Base-by-base conservation (phyloP, 2,329 filamentous ascomycete species). In the Apiospora arundinis region DNA sequence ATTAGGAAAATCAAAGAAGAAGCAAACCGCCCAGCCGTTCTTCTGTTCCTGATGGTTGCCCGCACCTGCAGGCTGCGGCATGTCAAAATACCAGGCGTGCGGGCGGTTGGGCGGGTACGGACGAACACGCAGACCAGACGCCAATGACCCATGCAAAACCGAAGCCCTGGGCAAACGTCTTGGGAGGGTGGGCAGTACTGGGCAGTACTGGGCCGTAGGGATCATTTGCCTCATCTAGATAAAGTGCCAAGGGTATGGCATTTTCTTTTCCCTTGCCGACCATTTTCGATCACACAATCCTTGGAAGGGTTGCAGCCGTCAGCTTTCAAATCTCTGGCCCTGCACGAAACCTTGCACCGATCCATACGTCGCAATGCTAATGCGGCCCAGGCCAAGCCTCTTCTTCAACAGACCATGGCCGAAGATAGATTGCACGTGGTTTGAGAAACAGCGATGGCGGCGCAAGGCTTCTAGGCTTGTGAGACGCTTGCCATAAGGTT, bases 291-390 rank as follows among this genome's bases (percentile, higher is more conserved):
- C 32, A 12, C 32, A n/a, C 11, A 18, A 63, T 63, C 56, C 32
- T n/a, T 40, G 56, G 56, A 37, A 60, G 52, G 25, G 52, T 60
- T 60, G 28, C 52, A 60, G 37, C 52, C 52, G 52, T 21, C 52
- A 32, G 52, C 28, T 6, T 60, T 32, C 52, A 9, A 37, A 60
- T 60, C 52, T 60, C 52, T 37, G 52, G 14, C 25, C 52, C 21
- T 60, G 28, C 52, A 21, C 28, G 49, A 37, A 60, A 37, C 52
- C 52, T 60, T 60, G 52, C 28, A 60, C 52, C 9, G 52, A 60
- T 60, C 52, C 52, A 60, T 32, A 28, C 16, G 8, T 60, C 52
- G 11, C 52, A 28, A 45, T 42, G 8, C 40, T n/a, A 21, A 37
- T 60, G 52, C 52, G 52, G 32, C 25, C 12, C 49, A 5, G 25